Conservation (phyloP, 169 alveolate species). For the Toxoplasma gondii region DNA sequence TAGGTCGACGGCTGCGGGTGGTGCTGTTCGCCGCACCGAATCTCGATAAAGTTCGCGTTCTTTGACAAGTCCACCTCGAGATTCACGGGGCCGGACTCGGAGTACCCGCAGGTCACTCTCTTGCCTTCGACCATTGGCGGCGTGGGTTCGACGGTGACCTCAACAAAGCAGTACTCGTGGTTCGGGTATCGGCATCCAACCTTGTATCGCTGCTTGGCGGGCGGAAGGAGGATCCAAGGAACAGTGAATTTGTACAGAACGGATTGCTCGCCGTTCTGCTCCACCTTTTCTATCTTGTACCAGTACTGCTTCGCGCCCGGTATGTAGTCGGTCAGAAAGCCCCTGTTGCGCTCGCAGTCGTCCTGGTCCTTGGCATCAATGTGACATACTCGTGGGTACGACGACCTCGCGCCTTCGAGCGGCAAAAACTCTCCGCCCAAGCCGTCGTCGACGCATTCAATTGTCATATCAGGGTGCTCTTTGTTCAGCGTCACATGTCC, state of each 20-base stretch:
- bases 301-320: neutral
- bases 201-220: neutral
- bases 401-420: neutral
- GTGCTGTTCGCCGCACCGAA: neutral
- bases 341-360: neutral
- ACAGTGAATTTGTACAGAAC: neutral
- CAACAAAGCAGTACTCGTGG: neutral
- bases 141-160: neutral
- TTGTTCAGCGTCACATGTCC: neutral
- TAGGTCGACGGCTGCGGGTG: neutral
- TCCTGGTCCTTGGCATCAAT: neutral
- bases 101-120: neutral
- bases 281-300: neutral
- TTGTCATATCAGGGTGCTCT: neutral
- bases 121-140: neutral
- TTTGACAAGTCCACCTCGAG: neutral
- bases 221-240: neutral
- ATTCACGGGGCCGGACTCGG: neutral
- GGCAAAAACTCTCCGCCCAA: conserved; percentile 26
- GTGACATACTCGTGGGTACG: neutral
- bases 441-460: neutral
- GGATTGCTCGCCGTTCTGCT: neutral
- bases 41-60: neutral
- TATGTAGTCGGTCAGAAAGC: neutral
- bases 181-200: neutral